Conservation (phyloP, 2,329 filamentous ascomycete species). For the Alternaria dauci region DNA sequence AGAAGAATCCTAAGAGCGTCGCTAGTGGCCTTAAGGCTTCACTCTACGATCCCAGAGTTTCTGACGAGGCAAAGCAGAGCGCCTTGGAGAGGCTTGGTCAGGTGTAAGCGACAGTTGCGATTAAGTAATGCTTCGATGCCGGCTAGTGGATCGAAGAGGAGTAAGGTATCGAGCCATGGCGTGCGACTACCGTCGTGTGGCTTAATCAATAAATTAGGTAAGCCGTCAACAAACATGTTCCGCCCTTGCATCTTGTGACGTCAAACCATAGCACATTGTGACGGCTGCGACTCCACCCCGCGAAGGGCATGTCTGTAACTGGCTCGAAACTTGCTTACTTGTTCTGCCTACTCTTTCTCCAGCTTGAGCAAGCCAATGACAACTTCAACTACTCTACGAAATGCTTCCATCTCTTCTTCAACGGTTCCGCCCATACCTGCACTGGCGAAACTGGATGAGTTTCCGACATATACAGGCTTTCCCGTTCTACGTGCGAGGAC, state of each 20-base stretch:
- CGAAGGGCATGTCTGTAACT: not conserved
- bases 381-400: conserved; percentile 76
- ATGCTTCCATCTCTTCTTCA: conserved; percentile 93
- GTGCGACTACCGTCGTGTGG: not conserved
- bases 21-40: conserved; percentile 49
- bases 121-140: not conserved
- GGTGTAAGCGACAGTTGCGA: conserved; percentile 8
- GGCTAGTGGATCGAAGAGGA: conserved; percentile 3
- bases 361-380: conserved; percentile 64
- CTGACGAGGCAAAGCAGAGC: conserved; percentile 64
- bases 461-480: conserved; percentile 87
- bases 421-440: conserved; percentile 79
- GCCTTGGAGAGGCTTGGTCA: conserved; percentile 62
- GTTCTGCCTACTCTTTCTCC: conserved; percentile 10
- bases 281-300: not conserved
- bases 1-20: conserved; percentile 66
- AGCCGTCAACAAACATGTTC: not conserved
- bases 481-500: conserved; percentile 76
- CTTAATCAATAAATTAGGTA: not conserved
- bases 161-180: not conserved
- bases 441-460: conserved; percentile 79
- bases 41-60: conserved; percentile 65
- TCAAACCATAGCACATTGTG: not conserved
- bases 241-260: not conserved
- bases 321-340: not conserved